Evolutionary conservation across 768 basidiomycete genomes (phyloP).

Genomic region (Leccinum subtestaceum): DNA sequence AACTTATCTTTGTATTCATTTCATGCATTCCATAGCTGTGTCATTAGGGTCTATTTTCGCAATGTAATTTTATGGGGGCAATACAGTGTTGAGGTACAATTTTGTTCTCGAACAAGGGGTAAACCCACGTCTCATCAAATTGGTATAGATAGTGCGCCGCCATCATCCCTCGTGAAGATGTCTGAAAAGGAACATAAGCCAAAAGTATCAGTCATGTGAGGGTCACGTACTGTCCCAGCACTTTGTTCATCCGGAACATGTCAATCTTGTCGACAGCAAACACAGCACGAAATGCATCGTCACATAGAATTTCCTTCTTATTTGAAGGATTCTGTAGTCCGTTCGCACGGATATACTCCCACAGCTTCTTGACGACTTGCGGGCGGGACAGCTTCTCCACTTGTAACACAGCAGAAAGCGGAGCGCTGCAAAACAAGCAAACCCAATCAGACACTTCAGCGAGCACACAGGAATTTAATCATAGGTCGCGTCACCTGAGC

Average conservation of each 20-base stretch:
- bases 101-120: conserved; percentile 3
- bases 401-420: conserved; percentile 68
- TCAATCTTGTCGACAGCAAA: conserved; percentile 81
- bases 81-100: conserved; percentile 13
- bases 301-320: conserved; percentile 83
- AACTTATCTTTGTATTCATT: not conserved
- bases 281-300: conserved; percentile 64
- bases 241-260: conserved; percentile 96
- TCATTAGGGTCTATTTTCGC: conserved; percentile 5
- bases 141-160: not conserved
- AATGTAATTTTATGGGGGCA: conserved; percentile 5
- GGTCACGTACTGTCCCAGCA: conserved; percentile 64
- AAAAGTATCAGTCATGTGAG: not conserved
- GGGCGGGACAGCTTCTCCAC: conserved; percentile 74
- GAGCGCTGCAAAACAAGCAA: conserved; percentile 47
- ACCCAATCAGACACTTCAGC: conserved; percentile 5
- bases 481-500: conserved; percentile 51
- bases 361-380: conserved; percentile 86
- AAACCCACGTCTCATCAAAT: not conserved
- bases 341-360: conserved; percentile 83
- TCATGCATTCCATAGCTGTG: conserved; percentile 1
- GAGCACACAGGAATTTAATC: not conserved
- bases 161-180: conserved; percentile 32
- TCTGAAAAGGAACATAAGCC: conserved; percentile 15
- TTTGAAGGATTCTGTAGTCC: conserved; percentile 83